These are phyloP conservation scores for Colletotrichum orchidophilum DNA, from an alignment of 2,329 filamentous ascomycete species.

Conservation along the genomic window DNA sequence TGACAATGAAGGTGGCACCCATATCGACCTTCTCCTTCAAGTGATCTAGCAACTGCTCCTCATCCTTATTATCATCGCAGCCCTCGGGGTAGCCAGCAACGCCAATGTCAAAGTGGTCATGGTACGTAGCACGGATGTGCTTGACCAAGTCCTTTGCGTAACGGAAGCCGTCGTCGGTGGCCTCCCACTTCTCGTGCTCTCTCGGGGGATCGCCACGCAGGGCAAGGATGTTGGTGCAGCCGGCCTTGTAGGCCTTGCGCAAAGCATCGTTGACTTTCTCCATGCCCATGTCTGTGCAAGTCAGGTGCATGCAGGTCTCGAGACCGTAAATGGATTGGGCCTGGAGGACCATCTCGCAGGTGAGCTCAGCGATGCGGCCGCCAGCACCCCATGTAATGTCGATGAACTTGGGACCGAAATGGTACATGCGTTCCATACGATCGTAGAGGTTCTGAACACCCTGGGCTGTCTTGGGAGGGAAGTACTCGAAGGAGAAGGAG, in stretches of 20 bases:
- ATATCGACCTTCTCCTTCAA: slow-evolving; percentile 95
- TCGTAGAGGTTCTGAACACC: slow-evolving; percentile 99
- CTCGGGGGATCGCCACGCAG: slow-evolving; percentile 92
- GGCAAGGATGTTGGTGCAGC: slow-evolving; percentile 97
- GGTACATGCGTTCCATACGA: slow-evolving; percentile 99
- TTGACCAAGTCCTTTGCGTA: slow-evolving; percentile 92
- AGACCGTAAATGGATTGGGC: slow-evolving; percentile 95
- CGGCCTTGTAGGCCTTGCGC: slow-evolving; percentile 87
- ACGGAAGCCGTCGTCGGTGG: slow-evolving; percentile 84
- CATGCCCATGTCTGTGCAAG: slow-evolving; percentile 96
- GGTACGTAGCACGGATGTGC: slow-evolving; percentile 80
- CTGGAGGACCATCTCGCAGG: slow-evolving; percentile 96
- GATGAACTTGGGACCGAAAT: slow-evolving; percentile 92
- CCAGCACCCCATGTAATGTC: slow-evolving; percentile 99
- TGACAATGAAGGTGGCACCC: slow-evolving; percentile 92
- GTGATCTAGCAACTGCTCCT: slow-evolving; percentile 86
- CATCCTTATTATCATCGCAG: slow-evolving; percentile 90
- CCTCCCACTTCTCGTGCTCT: slow-evolving; percentile 94
- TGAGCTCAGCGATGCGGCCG: slow-evolving; percentile 88
- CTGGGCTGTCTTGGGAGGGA: slow-evolving; percentile 96
- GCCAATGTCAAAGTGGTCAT: slow-evolving; percentile 88
- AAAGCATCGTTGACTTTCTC: slow-evolving; percentile 92
- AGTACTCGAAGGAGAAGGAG: slow-evolving; percentile 99
- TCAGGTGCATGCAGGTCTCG: slow-evolving; percentile 99
- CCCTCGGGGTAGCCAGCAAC: slow-evolving; percentile 97